Evolutionary conservation across 2,329 filamentous ascomycete species (phyloP).

Genomic region (Acarospora socialis): DNA sequence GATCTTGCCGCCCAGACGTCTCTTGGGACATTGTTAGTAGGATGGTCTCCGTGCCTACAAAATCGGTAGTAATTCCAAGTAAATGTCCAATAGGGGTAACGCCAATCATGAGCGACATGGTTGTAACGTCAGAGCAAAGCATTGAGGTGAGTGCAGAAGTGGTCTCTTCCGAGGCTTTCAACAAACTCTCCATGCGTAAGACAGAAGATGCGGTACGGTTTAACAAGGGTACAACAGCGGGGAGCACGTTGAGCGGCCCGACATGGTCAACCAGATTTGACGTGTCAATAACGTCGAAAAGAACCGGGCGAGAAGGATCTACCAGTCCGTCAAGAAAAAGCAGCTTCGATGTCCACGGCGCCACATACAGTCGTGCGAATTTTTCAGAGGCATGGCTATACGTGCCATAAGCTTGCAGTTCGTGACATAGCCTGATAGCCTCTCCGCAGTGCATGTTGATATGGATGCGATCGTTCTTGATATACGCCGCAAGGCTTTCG

Average conservation of each 20-base stretch:
- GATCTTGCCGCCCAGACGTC: slow-evolving; percentile 21
- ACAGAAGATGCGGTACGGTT: slow-evolving; percentile 29
- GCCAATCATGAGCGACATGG: slow-evolving; percentile 37
- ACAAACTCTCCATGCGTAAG: slow-evolving; percentile 35
- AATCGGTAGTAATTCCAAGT: too few relatives aligned
- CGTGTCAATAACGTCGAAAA: slow-evolving; percentile 45
- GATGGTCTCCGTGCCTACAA: slow-evolving; percentile 13
- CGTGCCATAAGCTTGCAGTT: slow-evolving; percentile 30
- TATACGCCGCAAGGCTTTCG: slow-evolving; percentile 12
- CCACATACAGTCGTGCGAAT: slow-evolving; percentile 27
- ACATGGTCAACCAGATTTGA: slow-evolving; percentile 33
- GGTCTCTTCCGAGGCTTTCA: slow-evolving; percentile 21
- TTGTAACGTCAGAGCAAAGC: slow-evolving; percentile 34
- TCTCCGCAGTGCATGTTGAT: slow-evolving; percentile 37
- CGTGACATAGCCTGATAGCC: slow-evolving; percentile 38
- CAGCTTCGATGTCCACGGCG: slow-evolving; percentile 25
- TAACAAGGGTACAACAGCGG: slow-evolving; percentile 35
- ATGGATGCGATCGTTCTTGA: slow-evolving; percentile 18
- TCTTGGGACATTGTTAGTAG: slow-evolving; percentile 19
- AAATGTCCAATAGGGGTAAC: slow-evolving; percentile 36
- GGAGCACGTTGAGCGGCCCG: slow-evolving; percentile 32
- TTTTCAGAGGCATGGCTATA: slow-evolving; percentile 11
- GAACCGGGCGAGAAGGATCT: slow-evolving; percentile 32
- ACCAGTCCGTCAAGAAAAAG: slow-evolving; percentile 30
- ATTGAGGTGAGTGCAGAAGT: slow-evolving; percentile 25